These are phyloP conservation scores for Gynostemma pentaphyllum DNA, from an alignment of 306 rosid genomes.

Conservation along the genomic window DNA sequence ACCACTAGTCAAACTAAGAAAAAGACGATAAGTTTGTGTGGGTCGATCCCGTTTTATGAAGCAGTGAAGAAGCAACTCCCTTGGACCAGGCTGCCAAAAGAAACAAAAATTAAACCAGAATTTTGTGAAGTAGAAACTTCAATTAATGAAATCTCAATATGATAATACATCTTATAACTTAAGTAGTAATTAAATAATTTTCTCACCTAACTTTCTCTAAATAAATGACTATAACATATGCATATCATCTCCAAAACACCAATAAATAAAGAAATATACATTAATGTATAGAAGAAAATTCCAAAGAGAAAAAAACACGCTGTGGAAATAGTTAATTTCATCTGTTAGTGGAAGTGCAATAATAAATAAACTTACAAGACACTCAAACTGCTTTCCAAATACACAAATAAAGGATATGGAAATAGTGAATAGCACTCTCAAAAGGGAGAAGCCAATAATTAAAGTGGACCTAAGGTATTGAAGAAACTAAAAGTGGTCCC, in stretches of 20 bases:
- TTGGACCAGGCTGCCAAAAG: constrained; percentile 85
- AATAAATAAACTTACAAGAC: constrained; percentile 1
- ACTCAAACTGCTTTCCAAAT: constrained; percentile 2
- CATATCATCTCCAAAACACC: background rate
- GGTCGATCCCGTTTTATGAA: constrained; percentile 88
- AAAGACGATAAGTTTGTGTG: constrained; percentile 67
- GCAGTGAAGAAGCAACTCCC: constrained; percentile 71
- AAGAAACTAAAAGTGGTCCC: constrained; percentile 11
- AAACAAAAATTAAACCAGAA: constrained; percentile 5
- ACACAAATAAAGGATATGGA: background rate
- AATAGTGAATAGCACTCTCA: constrained; percentile 3
- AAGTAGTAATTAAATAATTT: background rate
- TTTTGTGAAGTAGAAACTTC: background rate
- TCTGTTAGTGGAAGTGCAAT: background rate
- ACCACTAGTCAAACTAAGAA: constrained; percentile 57
- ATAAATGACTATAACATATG: too few relatives aligned
- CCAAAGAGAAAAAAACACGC: background rate
- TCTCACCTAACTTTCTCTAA: background rate
- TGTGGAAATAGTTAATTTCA: background rate
- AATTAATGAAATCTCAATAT: background rate
- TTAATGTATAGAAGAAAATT: background rate
- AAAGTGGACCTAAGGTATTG: constrained; percentile 10
- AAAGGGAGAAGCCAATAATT: constrained; percentile 9
- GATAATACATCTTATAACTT: too few relatives aligned
- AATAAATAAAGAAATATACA: background rate